Evolutionary conservation across 306 rosid genomes (phyloP).

Genomic region (Gleditsia sinensis): DNA sequence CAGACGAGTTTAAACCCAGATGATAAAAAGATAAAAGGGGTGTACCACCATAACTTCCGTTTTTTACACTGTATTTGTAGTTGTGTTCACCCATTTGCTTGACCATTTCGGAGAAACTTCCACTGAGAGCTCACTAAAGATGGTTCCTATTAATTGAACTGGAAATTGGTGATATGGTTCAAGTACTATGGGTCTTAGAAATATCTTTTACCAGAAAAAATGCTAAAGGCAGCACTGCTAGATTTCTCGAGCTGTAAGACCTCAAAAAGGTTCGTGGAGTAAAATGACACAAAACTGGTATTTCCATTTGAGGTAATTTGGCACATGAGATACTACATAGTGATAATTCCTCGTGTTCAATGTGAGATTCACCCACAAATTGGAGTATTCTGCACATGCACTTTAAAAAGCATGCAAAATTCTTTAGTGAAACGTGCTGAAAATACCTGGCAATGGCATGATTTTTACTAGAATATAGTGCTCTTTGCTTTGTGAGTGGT

Average conservation of each 20-base stretch:
- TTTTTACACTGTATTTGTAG: neutral
- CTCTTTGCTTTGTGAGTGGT: neutral
- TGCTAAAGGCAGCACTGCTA: slow-evolving; percentile 4
- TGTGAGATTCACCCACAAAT: neutral
- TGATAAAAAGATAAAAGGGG: neutral
- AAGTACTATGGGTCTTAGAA: neutral
- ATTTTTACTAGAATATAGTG: neutral
- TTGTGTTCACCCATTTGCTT: neutral
- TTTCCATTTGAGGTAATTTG: slow-evolving; percentile 7
- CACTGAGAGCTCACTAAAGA: slow-evolving; percentile 2
- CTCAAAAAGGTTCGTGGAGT: neutral
- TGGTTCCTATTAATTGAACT: neutral
- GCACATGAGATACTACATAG: slow-evolving; percentile 26
- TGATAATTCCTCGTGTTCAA: neutral
- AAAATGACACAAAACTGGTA: neutral
- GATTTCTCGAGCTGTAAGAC: neutral
- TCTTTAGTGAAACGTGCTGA: slow-evolving; percentile 13
- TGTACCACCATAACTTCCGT: neutral
- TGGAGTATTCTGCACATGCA: slow-evolving; percentile 9
- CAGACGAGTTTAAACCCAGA: neutral
- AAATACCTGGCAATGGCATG: slow-evolving; percentile 7
- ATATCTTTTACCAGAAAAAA: neutral
- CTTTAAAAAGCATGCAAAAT: neutral
- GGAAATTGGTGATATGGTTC: neutral
- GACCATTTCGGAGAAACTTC: slow-evolving; percentile 4